phyloP scores from a whole-genome alignment of 1,139 yeast genomes.

The Candida tetrigidarum region DNA sequence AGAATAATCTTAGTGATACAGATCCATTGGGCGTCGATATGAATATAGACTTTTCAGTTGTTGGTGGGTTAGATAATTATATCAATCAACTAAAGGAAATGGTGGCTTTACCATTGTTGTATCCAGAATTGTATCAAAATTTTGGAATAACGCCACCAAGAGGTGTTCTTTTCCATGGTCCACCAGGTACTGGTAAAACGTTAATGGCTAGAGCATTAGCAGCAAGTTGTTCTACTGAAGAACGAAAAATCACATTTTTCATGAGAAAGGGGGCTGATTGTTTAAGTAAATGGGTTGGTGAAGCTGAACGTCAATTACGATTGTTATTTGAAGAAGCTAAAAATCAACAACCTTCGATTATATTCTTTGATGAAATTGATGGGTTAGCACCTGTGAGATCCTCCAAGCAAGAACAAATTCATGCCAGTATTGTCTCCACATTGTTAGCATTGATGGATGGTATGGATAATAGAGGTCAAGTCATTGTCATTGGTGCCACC shows the following conservation, averaged over 20 bases:
- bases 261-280: slow-evolving; percentile 99
- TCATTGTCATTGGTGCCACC: slow-evolving; percentile 97
- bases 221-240: slow-evolving; percentile 86
- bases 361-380: slow-evolving; percentile 96
- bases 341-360: slow-evolving; percentile 93
- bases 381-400: slow-evolving; percentile 98
- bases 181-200: slow-evolving; percentile 99
- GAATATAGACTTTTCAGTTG: slow-evolving; percentile 85
- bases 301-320: slow-evolving; percentile 94
- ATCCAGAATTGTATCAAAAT: slow-evolving; percentile 91
- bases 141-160: slow-evolving; percentile 96
- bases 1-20: slow-evolving; percentile 80
- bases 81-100: slow-evolving; percentile 94
- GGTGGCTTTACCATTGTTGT: slow-evolving; percentile 92
- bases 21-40: slow-evolving; percentile 96
- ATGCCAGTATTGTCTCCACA: slow-evolving; percentile 96
- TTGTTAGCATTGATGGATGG: slow-evolving; percentile 97
- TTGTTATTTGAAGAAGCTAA: slow-evolving; percentile 94
- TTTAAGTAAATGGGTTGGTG: slow-evolving; percentile 98
- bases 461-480: slow-evolving; percentile 97
- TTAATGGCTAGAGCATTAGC: slow-evolving; percentile 98
- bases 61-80: slow-evolving; percentile 92
- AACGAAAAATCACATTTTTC: slow-evolving; percentile 87
- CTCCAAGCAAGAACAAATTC: slow-evolving; percentile 96
- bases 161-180: slow-evolving; percentile 98